Evolutionary conservation across 805 yeast genomes (phyloP), one percentile per base, ranked within the genome.

Genomic region (Ogataea philodendri): DNA sequence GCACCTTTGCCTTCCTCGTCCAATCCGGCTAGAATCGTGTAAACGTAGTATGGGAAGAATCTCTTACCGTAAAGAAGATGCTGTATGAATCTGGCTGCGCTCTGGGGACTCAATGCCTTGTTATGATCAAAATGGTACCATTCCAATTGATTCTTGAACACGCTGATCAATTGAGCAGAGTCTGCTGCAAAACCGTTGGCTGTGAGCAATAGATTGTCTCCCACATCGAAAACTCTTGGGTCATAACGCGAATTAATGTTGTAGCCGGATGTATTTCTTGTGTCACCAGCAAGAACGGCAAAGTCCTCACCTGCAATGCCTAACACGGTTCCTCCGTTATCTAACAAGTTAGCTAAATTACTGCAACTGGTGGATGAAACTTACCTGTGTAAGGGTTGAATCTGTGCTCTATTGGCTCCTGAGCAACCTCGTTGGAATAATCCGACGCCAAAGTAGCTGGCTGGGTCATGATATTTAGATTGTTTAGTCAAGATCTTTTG

Each of bases 261-360:
- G 65, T 88, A 93, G 15, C 97, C 98, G 13, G 84, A 81, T 5
- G 95, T 86, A 55, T 84, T 94, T 69, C 98, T 82, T n/a, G 98
- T 93, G 62, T 93, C 98, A 29, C 97, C 97, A 1, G 98, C 98
- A 43, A 93, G 70, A 22, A 93, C 93, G 13, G 96, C 96, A 55
- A 88, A 93, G 63, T 93, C 97, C 60, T 87, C 85, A 32, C 98
- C 98, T 1, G 98, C 97, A 63, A 93, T 93, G 35, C 97, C 98
- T 49, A 93, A 67, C 37, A 90, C 89, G 6, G 97, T 90, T 55
- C 98, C 98, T 52, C 98, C 98, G 54, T 89, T 87, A 63, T 89
- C 96, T 43, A 22, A 16, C 21, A 15, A 1, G 22, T 34, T 30
- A 35, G 39, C 14, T 6, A 11, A 13, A 3, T 9, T 9, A 13